A percentile compares a stretch with the other conserved stretches of the same genome.
Conservation (phyloP, 1,284 basidiomycete species). For the Exobasidium rhododendri region DNA sequence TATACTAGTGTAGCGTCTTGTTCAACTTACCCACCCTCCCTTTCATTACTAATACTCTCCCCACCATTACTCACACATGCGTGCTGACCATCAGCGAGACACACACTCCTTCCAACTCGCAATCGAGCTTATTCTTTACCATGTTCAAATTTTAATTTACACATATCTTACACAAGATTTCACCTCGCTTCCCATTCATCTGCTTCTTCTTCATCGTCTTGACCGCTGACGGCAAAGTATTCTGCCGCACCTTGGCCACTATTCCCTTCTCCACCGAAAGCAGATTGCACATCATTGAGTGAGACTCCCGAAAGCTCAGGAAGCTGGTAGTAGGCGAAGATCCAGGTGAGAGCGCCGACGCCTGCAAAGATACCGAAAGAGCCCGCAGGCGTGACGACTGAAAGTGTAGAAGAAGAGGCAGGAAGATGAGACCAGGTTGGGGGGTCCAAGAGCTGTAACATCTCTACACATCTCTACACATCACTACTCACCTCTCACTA, state of each 20-base stretch:
- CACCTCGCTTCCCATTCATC: no score
- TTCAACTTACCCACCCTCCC: no score
- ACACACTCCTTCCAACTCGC: neutral
- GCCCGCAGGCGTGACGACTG: slow-evolving; percentile 27
- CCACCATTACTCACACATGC: no score
- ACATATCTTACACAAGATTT: no score
- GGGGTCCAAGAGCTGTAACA: neutral
- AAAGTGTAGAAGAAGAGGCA: neutral
- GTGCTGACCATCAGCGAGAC: neutral
- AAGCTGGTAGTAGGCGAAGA: slow-evolving; percentile 33
- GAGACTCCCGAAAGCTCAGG: slow-evolving; percentile 34
- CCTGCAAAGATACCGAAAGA: slow-evolving; percentile 33
- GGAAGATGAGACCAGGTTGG: no score
- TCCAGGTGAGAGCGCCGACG: slow-evolving; percentile 28
- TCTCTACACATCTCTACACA: no score
- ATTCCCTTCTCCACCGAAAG: neutral
- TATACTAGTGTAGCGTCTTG: no score
- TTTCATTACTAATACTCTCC: no score
- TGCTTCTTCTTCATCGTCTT: neutral
- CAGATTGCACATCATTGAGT: slow-evolving; percentile 25
- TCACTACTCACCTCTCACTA: slow-evolving; percentile 19
- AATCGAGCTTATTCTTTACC: no score
- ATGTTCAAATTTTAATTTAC: no score
- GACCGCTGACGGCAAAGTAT: neutral
- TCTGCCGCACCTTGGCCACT: neutral